Evolutionary conservation across 2,329 filamentous ascomycete genomes (phyloP).

Genomic region (Ceratocystis destructans): DNA sequence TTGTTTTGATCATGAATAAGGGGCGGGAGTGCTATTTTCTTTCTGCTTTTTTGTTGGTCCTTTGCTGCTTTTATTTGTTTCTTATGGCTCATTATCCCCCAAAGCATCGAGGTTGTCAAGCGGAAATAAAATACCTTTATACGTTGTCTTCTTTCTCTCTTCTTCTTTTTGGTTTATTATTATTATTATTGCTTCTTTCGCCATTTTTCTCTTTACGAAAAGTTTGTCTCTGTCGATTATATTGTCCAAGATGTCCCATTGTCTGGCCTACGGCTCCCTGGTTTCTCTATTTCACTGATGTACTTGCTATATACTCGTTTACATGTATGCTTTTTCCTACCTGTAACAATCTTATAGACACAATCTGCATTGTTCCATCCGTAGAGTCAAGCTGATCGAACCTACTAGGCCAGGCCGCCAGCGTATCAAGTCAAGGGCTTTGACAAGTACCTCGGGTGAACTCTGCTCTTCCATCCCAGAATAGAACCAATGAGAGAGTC

Average conservation of each 20-base stretch:
- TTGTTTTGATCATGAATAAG: no score
- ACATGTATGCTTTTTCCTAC: neutral
- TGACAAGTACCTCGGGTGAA: neutral
- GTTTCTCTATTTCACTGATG: neutral
- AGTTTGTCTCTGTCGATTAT: neutral
- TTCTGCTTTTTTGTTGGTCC: neutral
- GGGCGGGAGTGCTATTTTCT: neutral
- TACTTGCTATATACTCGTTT: neutral
- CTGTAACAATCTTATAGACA: neutral
- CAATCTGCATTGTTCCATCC: no score
- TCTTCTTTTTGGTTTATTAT: neutral
- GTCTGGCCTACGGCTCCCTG: neutral
- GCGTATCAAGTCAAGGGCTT: neutral
- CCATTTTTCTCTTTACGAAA: neutral
- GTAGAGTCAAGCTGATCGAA: neutral
- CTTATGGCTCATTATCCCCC: neutral
- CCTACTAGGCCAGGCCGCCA: neutral
- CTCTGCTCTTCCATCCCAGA: neutral
- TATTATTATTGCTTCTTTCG: neutral
- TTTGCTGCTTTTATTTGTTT: neutral
- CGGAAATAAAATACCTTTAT: neutral
- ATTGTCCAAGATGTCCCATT: neutral
- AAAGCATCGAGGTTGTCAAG: neutral
- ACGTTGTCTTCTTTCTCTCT: neutral
- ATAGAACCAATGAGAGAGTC: neutral